phyloP scores from a whole-genome alignment of 345 rosid species.

The Iberis pinnata region DNA sequence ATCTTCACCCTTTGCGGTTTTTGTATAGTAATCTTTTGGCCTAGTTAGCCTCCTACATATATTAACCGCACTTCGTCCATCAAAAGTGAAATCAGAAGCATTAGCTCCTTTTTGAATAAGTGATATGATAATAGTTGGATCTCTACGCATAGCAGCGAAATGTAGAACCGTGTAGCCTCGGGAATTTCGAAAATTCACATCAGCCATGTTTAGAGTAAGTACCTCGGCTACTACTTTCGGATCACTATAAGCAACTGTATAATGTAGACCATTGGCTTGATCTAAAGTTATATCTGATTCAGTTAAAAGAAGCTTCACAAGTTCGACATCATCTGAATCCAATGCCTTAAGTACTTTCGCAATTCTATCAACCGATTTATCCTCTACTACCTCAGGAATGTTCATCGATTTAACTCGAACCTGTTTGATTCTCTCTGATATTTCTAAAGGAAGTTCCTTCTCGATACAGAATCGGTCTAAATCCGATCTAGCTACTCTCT shows the following conservation, averaged over 20 bases:
- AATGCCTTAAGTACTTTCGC: constrained; percentile 79
- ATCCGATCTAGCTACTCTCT: constrained; percentile 79
- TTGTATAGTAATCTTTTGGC: constrained; percentile 76
- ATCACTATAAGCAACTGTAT: constrained; percentile 86
- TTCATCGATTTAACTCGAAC: constrained; percentile 38
- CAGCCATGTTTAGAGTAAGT: constrained; percentile 57
- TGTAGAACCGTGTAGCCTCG: constrained; percentile 87
- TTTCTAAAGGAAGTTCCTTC: constrained; percentile 75
- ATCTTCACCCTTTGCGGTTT: constrained; percentile 67
- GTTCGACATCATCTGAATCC: constrained; percentile 94
- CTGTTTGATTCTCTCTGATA: constrained; percentile 44
- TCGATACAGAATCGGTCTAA: constrained; percentile 60
- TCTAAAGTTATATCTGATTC: constrained; percentile 76
- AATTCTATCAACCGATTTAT: constrained; percentile 51
- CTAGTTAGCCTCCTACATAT: constrained; percentile 77
- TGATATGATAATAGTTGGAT: constrained; percentile 61
- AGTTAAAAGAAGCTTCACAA: constrained; percentile 67
- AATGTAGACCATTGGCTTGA: constrained; percentile 79
- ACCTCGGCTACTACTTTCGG: constrained; percentile 78
- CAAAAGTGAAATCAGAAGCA: constrained; percentile 55
- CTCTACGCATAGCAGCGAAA: constrained; percentile 81
- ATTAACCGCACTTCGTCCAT: constrained; percentile 77
- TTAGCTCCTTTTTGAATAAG: constrained; percentile 67
- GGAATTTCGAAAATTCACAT: constrained; percentile 62
- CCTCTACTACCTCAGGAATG: constrained; percentile 33